Base-by-base conservation (phyloP, 2,329 filamentous ascomycete genomes). In the Ramichloridium luteum region DNA sequence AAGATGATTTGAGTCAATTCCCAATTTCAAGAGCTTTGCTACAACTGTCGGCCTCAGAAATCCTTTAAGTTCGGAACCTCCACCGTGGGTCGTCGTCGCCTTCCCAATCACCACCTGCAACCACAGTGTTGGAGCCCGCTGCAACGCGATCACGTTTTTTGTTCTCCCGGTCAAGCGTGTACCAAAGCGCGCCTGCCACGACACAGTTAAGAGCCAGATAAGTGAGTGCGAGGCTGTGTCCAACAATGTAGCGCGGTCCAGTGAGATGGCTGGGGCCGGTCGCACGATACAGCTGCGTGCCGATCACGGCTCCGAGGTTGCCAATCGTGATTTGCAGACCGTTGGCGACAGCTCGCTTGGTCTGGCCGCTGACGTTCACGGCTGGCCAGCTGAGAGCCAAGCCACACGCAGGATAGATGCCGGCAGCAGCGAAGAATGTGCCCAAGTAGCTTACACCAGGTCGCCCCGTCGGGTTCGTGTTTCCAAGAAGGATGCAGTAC, bases 311-410 rank as follows among this genome's bases (percentile, higher is more conserved):
- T 1, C 77, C 77, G 1, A 77, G 48, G 41, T 80, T 81, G 0
- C 77, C 78, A 30, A 82, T 74, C 6, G 70, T 76, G 35, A 82
- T 80, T 44, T 80, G 76, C 68, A 82, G 72, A 0, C 72, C 77
- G 28, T 76, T 80, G 2, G 72, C 73, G 3, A 75, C 72, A 1
- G 72, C 74, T 1, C 77, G 64, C 53, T 82, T 82, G 0, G 74
- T 79, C 53, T 80, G 75, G 2, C 43, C 43, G 0, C 72, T 75
- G 1, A 82, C 73, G 36, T 82, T 81, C 50, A 78, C 79, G 2
- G 77, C 76, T 0, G 76, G 74, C 77, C 77, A 82, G 1, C 71
- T 74, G 0, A 82, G 59, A 0, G 74, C 68, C 2, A 80, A 64
- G 0, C 74, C 74, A 0, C 65, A 68, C 0, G 72, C 68, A 0